These are phyloP conservation scores for Rhodosporidiobolus sp. DNA, from an alignment of 768 basidiomycete genomes.

Conservation along the genomic window DNA sequence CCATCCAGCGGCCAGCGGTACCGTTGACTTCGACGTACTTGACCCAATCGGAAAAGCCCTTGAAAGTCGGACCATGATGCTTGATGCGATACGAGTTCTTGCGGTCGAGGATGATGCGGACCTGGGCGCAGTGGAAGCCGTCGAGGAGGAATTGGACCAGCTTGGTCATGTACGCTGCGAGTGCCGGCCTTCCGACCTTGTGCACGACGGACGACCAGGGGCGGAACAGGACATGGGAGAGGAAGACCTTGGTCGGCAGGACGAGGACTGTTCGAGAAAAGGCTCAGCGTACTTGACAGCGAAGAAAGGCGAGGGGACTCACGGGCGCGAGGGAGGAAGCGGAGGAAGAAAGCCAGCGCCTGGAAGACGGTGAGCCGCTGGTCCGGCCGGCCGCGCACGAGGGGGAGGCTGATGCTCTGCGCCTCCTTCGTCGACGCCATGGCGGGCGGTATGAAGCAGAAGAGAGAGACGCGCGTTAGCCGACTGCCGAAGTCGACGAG, in stretches of 20 bases:
- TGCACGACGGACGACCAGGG: conserved; percentile 2
- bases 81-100: conserved; percentile 7
- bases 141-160: conserved; percentile 18
- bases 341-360: neutral
- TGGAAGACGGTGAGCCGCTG: conserved; percentile 12
- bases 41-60: conserved; percentile 9
- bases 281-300: neutral
- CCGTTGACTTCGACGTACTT: conserved; percentile 23
- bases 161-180: conserved; percentile 1
- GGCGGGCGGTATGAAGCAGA: no score
- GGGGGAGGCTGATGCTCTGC: neutral
- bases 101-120: conserved; percentile 20
- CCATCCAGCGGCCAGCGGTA: conserved; percentile 24
- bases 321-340: conserved; percentile 3
- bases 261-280: conserved; percentile 1
- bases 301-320: neutral
- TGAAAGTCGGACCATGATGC: neutral
- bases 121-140: neutral
- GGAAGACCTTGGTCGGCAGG: conserved; percentile 7
- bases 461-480: no score
- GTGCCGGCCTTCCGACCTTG: neutral
- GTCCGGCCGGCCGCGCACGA: conserved; percentile 5
- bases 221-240: conserved; percentile 11
- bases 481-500: no score
- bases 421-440: no score